Conservation (phyloP, 1,284 basidiomycete species). For the Bondarzewia mesenterica region DNA sequence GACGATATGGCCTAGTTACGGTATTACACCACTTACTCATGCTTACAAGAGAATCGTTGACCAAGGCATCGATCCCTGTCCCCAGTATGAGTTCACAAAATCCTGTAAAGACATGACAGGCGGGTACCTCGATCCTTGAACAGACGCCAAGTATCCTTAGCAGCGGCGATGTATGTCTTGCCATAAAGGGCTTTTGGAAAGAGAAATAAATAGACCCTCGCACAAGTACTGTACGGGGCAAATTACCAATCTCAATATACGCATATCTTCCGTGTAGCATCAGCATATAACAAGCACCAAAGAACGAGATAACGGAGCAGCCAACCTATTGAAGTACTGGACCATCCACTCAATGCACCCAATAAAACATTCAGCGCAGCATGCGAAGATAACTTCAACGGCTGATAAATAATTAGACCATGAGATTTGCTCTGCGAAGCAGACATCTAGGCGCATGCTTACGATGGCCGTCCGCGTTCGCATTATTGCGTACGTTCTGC, state of each 20-base stretch:
- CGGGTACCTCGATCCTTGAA: conserved; percentile 68
- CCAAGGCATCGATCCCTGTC: conserved; percentile 67
- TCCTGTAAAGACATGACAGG: background rate
- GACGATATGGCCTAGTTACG: conserved; percentile 1
- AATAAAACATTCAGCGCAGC: conserved; percentile 77
- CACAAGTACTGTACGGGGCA: background rate
- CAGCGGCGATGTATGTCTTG: conserved; percentile 80
- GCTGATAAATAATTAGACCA: conserved; percentile 26
- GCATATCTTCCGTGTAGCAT: conserved; percentile 44
- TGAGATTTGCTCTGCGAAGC: background rate
- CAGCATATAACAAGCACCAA: conserved; percentile 1
- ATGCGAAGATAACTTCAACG: conserved; percentile 68
- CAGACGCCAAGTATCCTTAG: conserved; percentile 86
- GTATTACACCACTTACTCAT: conserved; percentile 45
- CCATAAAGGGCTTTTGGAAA: conserved; percentile 64
- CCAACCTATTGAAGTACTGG: conserved; percentile 76
- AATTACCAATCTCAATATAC: conserved; percentile 70
- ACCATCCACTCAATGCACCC: conserved; percentile 65
- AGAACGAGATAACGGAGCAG: background rate
- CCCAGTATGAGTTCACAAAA: background rate
- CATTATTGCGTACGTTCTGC: conserved; percentile 57
- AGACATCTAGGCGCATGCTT: no score
- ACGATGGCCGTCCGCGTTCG: conserved; percentile 72
- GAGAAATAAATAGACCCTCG: background rate
- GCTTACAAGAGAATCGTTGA: conserved; percentile 81